Percentiles rank a stretch among this genome's conserved stretches.
Evolutionary conservation across 169 alveolate genomes (phyloP).

Genomic region (Plasmodium falciparum): DNA sequence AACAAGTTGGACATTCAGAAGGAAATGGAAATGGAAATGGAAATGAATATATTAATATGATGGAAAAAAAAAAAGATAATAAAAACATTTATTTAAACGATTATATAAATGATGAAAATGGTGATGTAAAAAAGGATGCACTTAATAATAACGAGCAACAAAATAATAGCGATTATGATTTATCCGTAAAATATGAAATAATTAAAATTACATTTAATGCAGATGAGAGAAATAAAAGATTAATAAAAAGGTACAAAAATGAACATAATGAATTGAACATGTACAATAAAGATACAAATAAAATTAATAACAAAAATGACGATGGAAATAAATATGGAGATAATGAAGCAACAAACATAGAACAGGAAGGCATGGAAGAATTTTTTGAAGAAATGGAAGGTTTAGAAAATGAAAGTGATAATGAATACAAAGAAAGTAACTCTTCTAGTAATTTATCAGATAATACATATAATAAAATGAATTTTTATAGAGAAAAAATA

Average conservation of each 20-base stretch:
- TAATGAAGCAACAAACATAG: not conserved
- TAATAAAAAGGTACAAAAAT: not conserved
- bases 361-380: not conserved
- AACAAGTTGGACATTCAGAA: not conserved
- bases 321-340: not conserved
- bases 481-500: conserved; percentile 54
- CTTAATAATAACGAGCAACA: not conserved
- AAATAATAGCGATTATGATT: not conserved
- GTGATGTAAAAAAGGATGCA: not conserved
- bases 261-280: not conserved
- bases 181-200: not conserved
- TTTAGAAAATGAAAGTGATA: conserved; percentile 15
- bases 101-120: not conserved
- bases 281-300: not conserved
- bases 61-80: not conserved
- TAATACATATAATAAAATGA: conserved; percentile 32
- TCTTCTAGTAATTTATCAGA: conserved; percentile 48
- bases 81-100: not conserved
- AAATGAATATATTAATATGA: not conserved
- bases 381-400: conserved; percentile 2
- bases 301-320: not conserved
- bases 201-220: not conserved
- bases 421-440: conserved; percentile 7
- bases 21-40: not conserved
- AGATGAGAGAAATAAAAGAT: not conserved